These are phyloP conservation scores for Polychaeton citri DNA, from an alignment of 2,329 filamentous ascomycete species.

Conservation along the genomic window DNA sequence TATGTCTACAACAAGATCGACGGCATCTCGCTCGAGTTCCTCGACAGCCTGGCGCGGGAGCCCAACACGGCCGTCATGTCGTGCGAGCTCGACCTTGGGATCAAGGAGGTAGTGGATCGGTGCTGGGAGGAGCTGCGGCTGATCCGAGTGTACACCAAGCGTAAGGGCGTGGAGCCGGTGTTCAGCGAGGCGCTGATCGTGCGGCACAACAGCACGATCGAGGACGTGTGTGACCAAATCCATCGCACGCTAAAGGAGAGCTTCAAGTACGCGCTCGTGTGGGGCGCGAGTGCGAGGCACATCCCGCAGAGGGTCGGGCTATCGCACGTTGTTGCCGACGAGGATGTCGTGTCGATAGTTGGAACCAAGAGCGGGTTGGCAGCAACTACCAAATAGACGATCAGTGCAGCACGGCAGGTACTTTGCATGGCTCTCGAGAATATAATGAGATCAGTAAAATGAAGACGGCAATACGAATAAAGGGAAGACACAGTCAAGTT, in stretches of 20 bases:
- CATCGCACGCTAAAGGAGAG: constrained; percentile 93
- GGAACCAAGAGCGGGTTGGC: constrained; percentile 25
- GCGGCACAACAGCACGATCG: constrained; percentile 71
- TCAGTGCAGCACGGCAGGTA: too few relatives aligned
- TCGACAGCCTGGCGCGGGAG: constrained; percentile 83
- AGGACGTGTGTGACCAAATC: constrained; percentile 93
- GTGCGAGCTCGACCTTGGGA: constrained; percentile 87
- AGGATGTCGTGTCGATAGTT: constrained; percentile 56
- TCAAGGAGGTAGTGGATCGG: constrained; percentile 83
- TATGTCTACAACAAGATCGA: constrained; percentile 99
- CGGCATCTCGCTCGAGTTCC: constrained; percentile 79
- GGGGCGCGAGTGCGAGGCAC: constrained; percentile 92
- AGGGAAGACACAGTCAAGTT: too few relatives aligned
- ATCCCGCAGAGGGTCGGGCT: constrained; percentile 87
- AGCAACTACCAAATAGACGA: constrained; percentile 4
- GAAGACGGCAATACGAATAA: too few relatives aligned
- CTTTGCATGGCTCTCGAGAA: too few relatives aligned
- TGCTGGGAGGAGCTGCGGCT: constrained; percentile 89
- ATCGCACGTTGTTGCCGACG: constrained; percentile 59
- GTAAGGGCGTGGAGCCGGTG: constrained; percentile 80
- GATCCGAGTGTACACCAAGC: constrained; percentile 90
- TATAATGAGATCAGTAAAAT: too few relatives aligned
- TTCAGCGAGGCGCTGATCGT: constrained; percentile 91
- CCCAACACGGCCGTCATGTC: constrained; percentile 93
- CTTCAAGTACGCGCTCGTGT: constrained; percentile 96